These are phyloP conservation scores for Kitagawia praeruptora DNA, from an alignment of 129 eudicot genomes.

Conservation along the genomic window DNA sequence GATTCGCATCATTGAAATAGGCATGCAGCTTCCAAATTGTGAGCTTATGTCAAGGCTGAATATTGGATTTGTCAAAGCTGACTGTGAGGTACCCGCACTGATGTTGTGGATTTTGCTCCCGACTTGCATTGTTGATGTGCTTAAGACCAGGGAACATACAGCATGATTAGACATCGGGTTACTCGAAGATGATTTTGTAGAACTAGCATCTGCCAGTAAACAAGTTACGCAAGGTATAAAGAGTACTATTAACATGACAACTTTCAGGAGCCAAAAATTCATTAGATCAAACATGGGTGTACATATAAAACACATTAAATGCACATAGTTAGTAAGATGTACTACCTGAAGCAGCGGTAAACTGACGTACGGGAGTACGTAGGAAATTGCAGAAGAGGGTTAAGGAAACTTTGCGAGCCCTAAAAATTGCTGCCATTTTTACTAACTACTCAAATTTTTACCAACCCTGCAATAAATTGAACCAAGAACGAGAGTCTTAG, in stretches of 20 bases:
- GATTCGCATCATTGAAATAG: conserved; percentile 64
- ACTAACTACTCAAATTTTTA: neutral
- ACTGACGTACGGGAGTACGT: neutral
- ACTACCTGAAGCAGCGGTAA: neutral
- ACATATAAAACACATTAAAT: neutral
- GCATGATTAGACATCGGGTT: conserved; percentile 36
- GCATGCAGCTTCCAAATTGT: conserved; percentile 65
- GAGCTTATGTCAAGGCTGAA: conserved; percentile 53
- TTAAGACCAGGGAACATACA: conserved; percentile 37
- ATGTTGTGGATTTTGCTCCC: conserved; percentile 7
- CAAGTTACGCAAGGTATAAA: neutral
- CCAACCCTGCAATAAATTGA: neutral
- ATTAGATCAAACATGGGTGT: neutral
- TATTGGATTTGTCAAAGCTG: conserved; percentile 18
- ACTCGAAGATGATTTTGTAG: neutral
- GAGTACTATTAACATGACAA: neutral
- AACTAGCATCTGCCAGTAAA: conserved; percentile 6
- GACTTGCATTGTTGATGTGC: neutral
- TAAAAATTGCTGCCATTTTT: conserved; percentile 14
- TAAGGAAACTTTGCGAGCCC: conserved; percentile 3
- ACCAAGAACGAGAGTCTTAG: neutral
- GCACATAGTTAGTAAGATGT: neutral
- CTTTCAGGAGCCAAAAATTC: neutral
- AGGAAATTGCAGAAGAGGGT: conserved; percentile 7
- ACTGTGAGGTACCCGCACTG: neutral